phyloP scores from a whole-genome alignment of 257 asterid genomes.

The Paraleonurus japonicus region DNA sequence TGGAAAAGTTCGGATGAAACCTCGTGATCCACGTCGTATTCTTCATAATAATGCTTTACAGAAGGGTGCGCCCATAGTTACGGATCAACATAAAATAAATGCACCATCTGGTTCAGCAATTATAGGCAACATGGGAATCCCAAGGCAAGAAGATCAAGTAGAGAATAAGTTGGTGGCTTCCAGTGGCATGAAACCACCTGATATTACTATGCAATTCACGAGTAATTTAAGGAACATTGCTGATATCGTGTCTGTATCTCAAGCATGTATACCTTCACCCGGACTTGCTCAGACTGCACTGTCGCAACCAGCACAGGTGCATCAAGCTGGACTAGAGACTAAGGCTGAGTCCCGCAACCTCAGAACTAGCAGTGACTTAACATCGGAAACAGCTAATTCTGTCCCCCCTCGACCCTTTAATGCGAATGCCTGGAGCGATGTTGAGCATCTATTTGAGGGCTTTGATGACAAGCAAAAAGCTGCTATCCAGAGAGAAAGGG shows the following conservation, averaged over 20 bases:
- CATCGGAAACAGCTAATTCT: conserved; percentile 46
- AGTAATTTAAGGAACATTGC: conserved; percentile 67
- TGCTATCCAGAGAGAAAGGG: conserved; percentile 89
- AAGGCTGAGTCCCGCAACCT: conserved; percentile 44
- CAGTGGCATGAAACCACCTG: conserved; percentile 52
- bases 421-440: conserved; percentile 73
- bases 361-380: conserved; percentile 39
- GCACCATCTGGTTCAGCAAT: conserved; percentile 35
- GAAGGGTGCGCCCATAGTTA: conserved; percentile 38
- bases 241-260: conserved; percentile 68
- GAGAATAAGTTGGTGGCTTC: conserved; percentile 43
- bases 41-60: conserved; percentile 57
- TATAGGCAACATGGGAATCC: conserved; percentile 35
- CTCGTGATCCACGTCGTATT: conserved; percentile 95
- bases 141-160: conserved; percentile 50
- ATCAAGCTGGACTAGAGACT: conserved; percentile 42
- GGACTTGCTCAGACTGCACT: conserved; percentile 40
- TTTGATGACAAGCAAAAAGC: conserved; percentile 86
- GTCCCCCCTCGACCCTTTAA: conserved; percentile 62
- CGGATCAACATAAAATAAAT: conserved; percentile 51
- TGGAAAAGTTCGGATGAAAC: conserved; percentile 81
- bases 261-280: conserved; percentile 39
- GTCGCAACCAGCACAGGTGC: conserved; percentile 37
- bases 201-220: conserved; percentile 78
- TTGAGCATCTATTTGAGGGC: conserved; percentile 86